Percentiles rank a stretch among this genome's conserved stretches.
Conservation (phyloP, 495 filamentous ascomycete species). For the Talaromyces borbonicus region DNA sequence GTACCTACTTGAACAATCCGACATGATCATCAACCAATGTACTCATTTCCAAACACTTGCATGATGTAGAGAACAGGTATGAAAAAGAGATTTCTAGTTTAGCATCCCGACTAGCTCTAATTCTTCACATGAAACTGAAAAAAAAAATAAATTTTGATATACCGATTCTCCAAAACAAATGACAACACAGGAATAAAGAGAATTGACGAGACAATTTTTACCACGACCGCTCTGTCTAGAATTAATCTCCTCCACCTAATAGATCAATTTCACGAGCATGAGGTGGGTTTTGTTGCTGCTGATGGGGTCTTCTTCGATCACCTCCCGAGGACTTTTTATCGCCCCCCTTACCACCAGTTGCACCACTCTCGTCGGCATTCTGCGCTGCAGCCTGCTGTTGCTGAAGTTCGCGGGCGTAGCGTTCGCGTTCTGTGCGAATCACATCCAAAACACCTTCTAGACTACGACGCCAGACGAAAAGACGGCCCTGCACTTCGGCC, state of each 20-base stretch:
- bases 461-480: constrained; percentile 82
- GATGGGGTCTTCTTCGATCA: constrained; percentile 27
- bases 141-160: neutral
- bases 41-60: no score
- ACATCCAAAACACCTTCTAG: constrained; percentile 64
- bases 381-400: constrained; percentile 27
- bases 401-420: constrained; percentile 35
- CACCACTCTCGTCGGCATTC: constrained; percentile 4
- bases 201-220: neutral
- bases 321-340: constrained; percentile 18
- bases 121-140: no score
- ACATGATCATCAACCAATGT: no score
- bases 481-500: constrained; percentile 77
- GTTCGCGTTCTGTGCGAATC: constrained; percentile 67
- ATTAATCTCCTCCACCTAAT: constrained; percentile 11
- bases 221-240: neutral
- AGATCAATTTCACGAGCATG: constrained; percentile 27
- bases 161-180: constrained; percentile 4
- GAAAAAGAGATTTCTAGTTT: neutral
- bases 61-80: neutral
- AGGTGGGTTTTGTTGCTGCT: constrained; percentile 12
- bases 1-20: no score
- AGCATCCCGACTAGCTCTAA: no score
- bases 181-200: neutral
- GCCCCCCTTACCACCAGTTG: constrained; percentile 18